phyloP scores from a whole-genome alignment of 176 grass and related monocot genomes.

The Melocanna baccifera region DNA sequence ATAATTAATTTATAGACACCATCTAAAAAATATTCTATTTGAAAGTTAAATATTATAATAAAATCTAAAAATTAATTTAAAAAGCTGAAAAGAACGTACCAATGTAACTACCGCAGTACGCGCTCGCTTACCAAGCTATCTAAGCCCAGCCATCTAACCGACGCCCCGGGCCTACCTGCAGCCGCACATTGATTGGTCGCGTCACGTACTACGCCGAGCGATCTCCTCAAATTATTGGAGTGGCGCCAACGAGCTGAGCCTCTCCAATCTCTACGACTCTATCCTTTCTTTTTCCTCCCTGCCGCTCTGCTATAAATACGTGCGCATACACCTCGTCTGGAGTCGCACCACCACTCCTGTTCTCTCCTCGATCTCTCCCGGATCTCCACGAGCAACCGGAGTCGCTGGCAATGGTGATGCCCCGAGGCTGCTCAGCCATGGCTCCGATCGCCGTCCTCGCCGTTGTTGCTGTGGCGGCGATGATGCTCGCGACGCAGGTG shows the following conservation, averaged over 20 bases:
- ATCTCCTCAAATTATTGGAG: background rate
- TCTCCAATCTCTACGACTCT: no score
- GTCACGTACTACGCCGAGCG: background rate
- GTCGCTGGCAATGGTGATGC: background rate
- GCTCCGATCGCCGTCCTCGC: background rate
- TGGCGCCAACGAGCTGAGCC: background rate
- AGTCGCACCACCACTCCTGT: background rate
- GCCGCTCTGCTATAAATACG: slow-evolving; percentile 17
- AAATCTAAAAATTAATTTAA: no score
- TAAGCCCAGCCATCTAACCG: background rate
- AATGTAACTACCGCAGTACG: no score
- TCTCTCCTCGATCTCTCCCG: background rate
- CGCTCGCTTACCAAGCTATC: no score
- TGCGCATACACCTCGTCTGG: background rate
- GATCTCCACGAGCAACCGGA: background rate
- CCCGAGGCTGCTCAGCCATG: background rate
- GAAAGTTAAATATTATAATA: no score
- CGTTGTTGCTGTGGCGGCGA: background rate
- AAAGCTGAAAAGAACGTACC: no score
- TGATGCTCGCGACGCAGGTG: background rate
- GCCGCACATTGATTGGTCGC: background rate
- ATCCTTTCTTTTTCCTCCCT: background rate
- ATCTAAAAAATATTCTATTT: no score
- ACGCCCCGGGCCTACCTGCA: background rate
- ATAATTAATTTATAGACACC: no score